Conservation (phyloP, 2,329 filamentous ascomycete genomes). For the Monosporascus sp. region DNA sequence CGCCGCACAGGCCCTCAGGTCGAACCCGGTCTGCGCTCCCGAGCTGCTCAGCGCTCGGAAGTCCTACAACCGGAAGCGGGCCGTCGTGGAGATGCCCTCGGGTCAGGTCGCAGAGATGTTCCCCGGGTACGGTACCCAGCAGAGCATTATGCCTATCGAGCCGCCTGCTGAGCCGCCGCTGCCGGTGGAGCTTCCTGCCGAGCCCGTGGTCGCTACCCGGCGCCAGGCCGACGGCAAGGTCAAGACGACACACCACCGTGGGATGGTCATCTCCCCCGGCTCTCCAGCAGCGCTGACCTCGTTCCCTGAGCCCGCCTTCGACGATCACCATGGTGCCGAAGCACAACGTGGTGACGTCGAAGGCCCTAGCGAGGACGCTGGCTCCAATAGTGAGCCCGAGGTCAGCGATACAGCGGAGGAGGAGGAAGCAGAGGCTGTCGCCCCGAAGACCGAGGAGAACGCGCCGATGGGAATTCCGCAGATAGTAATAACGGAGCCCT, state of each 20-base stretch:
- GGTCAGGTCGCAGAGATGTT: not conserved
- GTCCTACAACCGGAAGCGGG: not conserved
- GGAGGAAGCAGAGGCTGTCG: too few species aligned
- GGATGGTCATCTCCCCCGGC: not conserved
- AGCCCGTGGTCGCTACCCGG: not conserved
- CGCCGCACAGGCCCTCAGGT: constrained; percentile 15
- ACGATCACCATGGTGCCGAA: not conserved
- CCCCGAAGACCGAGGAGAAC: not conserved
- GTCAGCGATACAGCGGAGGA: too few species aligned
- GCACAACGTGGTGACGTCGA: too few species aligned
- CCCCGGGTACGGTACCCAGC: not conserved
- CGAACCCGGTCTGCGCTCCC: constrained; percentile 8
- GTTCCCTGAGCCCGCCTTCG: not conserved
- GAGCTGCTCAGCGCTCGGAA: not conserved
- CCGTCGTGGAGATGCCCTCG: not conserved
- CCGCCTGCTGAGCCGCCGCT: not conserved
- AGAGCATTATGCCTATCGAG: not conserved
- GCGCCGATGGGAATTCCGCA: not conserved
- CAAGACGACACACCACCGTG: not conserved
- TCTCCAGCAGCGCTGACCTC: not conserved
- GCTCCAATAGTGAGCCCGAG: too few species aligned
- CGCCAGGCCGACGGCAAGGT: not conserved
- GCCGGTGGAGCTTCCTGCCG: not conserved
- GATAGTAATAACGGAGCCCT: not conserved
- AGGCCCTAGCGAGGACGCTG: too few species aligned